phyloP scores from a whole-genome alignment of 2,329 filamentous ascomycete species.

The Stachybotrys chartarum region DNA sequence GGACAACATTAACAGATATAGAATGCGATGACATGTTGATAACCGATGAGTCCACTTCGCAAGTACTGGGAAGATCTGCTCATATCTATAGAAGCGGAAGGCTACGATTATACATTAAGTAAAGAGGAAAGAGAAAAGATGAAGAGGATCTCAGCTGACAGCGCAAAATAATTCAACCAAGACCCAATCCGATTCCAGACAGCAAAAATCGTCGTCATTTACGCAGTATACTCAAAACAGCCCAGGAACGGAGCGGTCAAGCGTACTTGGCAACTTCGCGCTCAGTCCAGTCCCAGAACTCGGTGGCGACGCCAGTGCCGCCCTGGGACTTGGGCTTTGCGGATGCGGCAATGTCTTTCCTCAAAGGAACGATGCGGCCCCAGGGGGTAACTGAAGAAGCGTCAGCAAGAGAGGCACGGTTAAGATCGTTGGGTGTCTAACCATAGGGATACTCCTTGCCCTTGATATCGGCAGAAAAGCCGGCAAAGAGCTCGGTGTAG shows the following conservation, averaged over 20 bases:
- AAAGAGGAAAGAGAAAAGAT: too few relatives aligned
- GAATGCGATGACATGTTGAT: too few relatives aligned
- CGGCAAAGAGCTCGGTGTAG: constrained; percentile 37
- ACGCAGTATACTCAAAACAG: neutral
- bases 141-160: too few relatives aligned
- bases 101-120: too few relatives aligned
- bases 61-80: too few relatives aligned
- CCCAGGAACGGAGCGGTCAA: neutral
- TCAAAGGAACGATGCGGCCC: neutral
- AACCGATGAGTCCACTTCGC: too few relatives aligned
- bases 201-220: neutral
- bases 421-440: neutral
- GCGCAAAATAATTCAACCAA: too few relatives aligned
- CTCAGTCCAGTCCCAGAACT: neutral
- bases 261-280: neutral
- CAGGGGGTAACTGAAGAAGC: neutral
- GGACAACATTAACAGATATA: too few relatives aligned
- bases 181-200: too few relatives aligned
- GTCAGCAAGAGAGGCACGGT: neutral
- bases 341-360: neutral
- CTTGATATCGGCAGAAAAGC: constrained; percentile 9
- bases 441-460: neutral
- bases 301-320: neutral
- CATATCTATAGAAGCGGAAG: too few relatives aligned
- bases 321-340: neutral